Base-by-base conservation (phyloP, 2,329 filamentous ascomycete species). In the Geosmithia morbida region DNA sequence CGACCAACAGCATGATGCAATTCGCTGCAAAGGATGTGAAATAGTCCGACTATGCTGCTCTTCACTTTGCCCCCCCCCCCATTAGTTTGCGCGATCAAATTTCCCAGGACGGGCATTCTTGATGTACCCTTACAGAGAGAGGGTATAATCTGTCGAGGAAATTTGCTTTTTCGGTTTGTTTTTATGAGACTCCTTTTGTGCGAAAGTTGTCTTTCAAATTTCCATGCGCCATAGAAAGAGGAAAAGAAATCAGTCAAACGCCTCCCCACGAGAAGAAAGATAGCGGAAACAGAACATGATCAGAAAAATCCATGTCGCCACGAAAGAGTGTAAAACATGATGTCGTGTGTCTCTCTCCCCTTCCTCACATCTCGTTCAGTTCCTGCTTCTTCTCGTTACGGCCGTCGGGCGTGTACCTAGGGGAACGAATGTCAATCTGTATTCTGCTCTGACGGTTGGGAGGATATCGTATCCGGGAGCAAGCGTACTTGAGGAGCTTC, bases 401-500 rank as follows among this genome's bases (percentile, higher is more conserved):
- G 49, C 76, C 76, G 51, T 79, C 75, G 45, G 76, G 76, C 2
- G 76, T 79, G 59, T 80, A 79, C 62, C 75, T 79, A 19, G 18
- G 10, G n/a, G 37, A 42, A 5, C 3, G 17, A 19, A 7, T 14
- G 19, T 7, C 7, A 10, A 4, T n/a, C 41, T 14, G 41, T 19
- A 19, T 42, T 14, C n/a, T n/a, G n/a, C n/a, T n/a, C n/a, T 40
- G 11, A 40, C 37, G 37, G 11, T 3, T 5, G 41, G 7, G 3
- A 19, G 17, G 41, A 26, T 8, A 42, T 11, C n/a, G 41, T n/a
- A 22, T 43, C n/a, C n/a, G 19, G 16, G 41, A 17, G 29, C 7
- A 11, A 8, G 10, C 77, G 56, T 81, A 94, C 86, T 90, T 87
- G 54, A 98, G 79, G 46, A 98, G 79, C 70, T 98, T 98, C 75